Evolutionary conservation across 257 asterid species (phyloP).

Genomic region (Petunia secreta): DNA sequence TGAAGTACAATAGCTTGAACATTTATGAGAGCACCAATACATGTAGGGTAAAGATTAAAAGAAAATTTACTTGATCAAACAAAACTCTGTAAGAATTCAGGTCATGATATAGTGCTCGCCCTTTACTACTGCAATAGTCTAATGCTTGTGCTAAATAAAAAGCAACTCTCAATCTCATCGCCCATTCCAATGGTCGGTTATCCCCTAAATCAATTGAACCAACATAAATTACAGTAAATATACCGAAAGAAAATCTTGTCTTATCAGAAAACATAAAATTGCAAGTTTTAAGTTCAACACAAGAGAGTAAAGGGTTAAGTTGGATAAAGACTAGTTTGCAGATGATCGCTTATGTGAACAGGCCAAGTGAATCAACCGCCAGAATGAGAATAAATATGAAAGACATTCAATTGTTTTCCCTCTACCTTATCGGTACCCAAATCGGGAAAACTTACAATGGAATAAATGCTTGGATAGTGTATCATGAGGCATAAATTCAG

Average conservation of each 20-base stretch:
- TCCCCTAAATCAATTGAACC: conserved; percentile 42
- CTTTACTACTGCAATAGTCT: conserved; percentile 57
- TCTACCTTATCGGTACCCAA: neutral
- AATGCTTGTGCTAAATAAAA: conserved; percentile 55
- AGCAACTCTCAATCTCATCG: conserved; percentile 58
- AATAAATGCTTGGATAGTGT: conserved; percentile 54
- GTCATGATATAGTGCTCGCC: conserved; percentile 53
- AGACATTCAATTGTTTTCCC: neutral
- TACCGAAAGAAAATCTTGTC: neutral
- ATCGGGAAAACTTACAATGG: conserved; percentile 42
- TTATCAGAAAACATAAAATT: neutral
- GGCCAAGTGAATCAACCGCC: neutral
- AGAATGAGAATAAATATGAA: neutral
- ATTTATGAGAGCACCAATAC: neutral
- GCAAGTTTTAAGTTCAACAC: neutral
- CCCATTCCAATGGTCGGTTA: conserved; percentile 51
- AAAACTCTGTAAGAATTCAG: conserved; percentile 55
- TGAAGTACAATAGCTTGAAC: conserved; percentile 9
- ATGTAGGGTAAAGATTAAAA: neutral
- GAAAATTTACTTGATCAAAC: conserved; percentile 46
- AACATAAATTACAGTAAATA: neutral
- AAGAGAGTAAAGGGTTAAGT: neutral
- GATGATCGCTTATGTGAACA: neutral
- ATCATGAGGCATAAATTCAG: conserved; percentile 57
- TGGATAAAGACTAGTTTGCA: neutral